These are phyloP conservation scores for Bolboschoenoplectus hybrid DNA, from an alignment of 202 grass and related monocot genomes.

Conservation along the genomic window DNA sequence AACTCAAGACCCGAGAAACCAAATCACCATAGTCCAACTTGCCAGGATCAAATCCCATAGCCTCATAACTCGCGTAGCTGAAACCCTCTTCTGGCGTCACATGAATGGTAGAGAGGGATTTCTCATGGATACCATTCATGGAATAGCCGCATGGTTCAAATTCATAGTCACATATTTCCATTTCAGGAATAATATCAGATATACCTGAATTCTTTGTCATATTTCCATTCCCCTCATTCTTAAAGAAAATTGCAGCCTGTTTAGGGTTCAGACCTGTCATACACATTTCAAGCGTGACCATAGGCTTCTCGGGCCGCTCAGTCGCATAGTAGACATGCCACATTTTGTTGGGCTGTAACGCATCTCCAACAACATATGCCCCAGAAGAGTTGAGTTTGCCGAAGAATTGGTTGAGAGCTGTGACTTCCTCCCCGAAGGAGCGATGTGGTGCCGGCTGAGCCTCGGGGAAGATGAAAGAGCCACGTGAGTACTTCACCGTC, in stretches of 20 bases:
- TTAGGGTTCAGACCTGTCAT: conserved; percentile 65
- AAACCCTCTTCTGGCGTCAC: conserved; percentile 93
- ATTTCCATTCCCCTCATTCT: conserved; percentile 56
- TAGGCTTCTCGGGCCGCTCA: conserved; percentile 63
- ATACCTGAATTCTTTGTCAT: conserved; percentile 83
- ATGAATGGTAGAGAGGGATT: conserved; percentile 75
- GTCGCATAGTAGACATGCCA: conserved; percentile 94
- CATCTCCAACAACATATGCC: conserved; percentile 69
- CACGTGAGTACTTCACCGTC: conserved; percentile 78
- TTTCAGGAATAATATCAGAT: conserved; percentile 82
- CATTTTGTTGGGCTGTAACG: conserved; percentile 61
- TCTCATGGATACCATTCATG: conserved; percentile 71
- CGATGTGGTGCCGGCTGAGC: conserved; percentile 73
- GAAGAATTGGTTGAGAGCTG: conserved; percentile 69
- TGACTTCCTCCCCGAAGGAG: conserved; percentile 70
- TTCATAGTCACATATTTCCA: conserved; percentile 93
- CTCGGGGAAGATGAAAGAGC: conserved; percentile 84
- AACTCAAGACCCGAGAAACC: conserved; percentile 67
- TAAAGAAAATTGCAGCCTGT: conserved; percentile 75
- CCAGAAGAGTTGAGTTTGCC: conserved; percentile 72
- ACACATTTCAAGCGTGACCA: conserved; percentile 93
- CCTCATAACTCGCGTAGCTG: conserved; percentile 95
- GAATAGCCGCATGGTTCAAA: conserved; percentile 92
- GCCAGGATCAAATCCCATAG: conserved; percentile 61
- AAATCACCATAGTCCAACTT: conserved; percentile 57